These are phyloP conservation scores for Macadamia tetraphylla DNA, from an alignment of 164 flowering plant genomes.

Conservation along the genomic window DNA sequence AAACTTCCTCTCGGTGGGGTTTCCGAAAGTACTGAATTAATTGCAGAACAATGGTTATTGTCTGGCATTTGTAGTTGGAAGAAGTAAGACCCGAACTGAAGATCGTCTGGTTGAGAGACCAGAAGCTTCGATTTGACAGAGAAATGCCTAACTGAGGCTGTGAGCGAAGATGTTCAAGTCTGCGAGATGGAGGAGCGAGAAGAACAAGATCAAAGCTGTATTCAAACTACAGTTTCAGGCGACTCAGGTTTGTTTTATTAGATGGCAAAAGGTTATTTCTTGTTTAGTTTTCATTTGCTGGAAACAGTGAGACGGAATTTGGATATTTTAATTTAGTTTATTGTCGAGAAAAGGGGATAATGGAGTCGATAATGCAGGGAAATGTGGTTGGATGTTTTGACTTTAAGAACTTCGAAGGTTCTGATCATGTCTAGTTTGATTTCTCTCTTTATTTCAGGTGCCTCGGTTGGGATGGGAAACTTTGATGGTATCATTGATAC, in stretches of 20 bases:
- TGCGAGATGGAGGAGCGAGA: conserved; percentile 85
- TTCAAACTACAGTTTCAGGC: conserved; percentile 86
- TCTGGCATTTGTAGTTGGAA: conserved; percentile 3
- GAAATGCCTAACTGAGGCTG: conserved; percentile 18
- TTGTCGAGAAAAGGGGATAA: background rate
- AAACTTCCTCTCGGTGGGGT: background rate
- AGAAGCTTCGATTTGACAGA: background rate
- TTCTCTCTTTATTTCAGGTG: background rate
- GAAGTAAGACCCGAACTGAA: conserved; percentile 1
- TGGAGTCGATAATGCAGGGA: conserved; percentile 12
- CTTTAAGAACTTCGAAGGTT: background rate
- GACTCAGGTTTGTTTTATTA: conserved; percentile 51
- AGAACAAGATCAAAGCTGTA: conserved; percentile 69
- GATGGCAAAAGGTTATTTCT: background rate
- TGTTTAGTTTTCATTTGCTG: too few relatives aligned
- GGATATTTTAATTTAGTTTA: too few relatives aligned
- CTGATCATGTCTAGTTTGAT: conserved; percentile 1
- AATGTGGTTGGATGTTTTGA: background rate
- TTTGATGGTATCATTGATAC: conserved; percentile 61
- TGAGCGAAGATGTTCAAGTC: conserved; percentile 64
- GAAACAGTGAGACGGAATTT: background rate
- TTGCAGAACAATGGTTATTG: conserved; percentile 8
- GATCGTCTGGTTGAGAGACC: background rate
- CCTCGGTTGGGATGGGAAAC: conserved; percentile 39
- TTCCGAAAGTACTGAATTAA: background rate